These are phyloP conservation scores for Diaporthe velutina DNA, from an alignment of 2,329 filamentous ascomycete species.

Conservation along the genomic window DNA sequence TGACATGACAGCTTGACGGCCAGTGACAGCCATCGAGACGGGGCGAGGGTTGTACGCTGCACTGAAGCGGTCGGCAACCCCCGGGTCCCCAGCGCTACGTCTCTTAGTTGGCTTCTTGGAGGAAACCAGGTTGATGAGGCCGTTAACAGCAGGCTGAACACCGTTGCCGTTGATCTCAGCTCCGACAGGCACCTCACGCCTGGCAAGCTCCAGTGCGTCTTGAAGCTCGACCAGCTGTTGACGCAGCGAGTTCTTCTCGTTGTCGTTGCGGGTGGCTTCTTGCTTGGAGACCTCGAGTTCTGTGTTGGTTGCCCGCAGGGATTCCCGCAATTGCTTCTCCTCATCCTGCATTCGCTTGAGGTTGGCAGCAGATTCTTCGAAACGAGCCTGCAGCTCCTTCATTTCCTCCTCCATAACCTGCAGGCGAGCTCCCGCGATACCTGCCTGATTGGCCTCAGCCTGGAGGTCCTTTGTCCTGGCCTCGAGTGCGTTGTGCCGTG, in stretches of 20 bases:
- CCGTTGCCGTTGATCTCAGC: constrained; percentile 76
- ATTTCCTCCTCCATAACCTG: constrained; percentile 96
- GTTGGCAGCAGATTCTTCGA: constrained; percentile 90
- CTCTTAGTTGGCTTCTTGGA: constrained; percentile 94
- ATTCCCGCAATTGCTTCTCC: constrained; percentile 87
- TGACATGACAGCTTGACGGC: constrained; percentile 76
- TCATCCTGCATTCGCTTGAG: constrained; percentile 96
- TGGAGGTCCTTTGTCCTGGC: constrained; percentile 93
- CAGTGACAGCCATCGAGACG: constrained; percentile 91
- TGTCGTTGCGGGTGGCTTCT: constrained; percentile 81
- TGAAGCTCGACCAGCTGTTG: constrained; percentile 92
- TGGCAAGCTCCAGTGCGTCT: constrained; percentile 91
- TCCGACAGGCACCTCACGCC: constrained; percentile 81
- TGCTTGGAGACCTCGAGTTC: constrained; percentile 86
- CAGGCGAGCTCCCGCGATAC: constrained; percentile 91
- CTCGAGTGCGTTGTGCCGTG: constrained; percentile 89
- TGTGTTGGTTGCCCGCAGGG: constrained; percentile 80
- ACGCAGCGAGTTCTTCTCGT: constrained; percentile 85
- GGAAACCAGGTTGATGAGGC: constrained; percentile 95
- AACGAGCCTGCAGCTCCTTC: constrained; percentile 88
- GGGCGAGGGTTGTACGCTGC: constrained; percentile 93
- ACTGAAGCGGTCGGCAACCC: constrained; percentile 91
- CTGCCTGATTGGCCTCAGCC: constrained; percentile 96
- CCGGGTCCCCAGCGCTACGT: constrained; percentile 89
- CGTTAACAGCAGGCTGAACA: constrained; percentile 69